phyloP scores from a whole-genome alignment of 1,284 basidiomycete genomes.

The Cryptococcus depauperatus region DNA sequence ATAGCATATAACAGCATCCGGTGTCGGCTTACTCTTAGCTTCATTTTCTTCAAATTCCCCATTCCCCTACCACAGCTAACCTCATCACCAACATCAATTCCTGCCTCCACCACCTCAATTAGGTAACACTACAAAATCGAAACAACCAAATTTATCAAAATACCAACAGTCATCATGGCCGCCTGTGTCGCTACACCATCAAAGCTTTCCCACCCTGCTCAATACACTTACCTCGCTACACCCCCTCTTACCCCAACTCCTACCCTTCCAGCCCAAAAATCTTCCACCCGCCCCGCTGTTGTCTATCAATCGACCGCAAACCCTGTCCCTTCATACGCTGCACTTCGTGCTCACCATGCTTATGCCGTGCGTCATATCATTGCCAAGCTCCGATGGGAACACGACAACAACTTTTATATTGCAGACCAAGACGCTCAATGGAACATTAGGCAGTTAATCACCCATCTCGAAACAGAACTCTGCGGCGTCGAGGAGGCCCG shows the following conservation, averaged over 20 bases:
- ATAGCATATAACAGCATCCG: not conserved
- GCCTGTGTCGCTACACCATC: constrained; percentile 4
- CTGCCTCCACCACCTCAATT: not conserved
- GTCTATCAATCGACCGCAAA: not conserved
- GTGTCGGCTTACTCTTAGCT: not conserved
- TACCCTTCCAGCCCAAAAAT: not conserved
- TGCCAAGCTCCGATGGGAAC: constrained; percentile 30
- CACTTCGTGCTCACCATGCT: constrained; percentile 26
- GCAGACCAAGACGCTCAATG: constrained; percentile 24
- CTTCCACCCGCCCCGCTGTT: not conserved
- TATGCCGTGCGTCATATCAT: constrained; percentile 25
- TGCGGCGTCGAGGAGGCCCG: constrained; percentile 23
- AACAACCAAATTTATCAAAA: not conserved
- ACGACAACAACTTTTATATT: constrained; percentile 25
- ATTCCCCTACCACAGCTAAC: not conserved
- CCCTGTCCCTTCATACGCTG: constrained; percentile 18
- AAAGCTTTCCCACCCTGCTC: constrained; percentile 12
- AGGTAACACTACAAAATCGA: not conserved
- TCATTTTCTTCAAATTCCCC: too few relatives aligned
- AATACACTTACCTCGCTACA: constrained; percentile 7
- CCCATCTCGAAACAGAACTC: constrained; percentile 28
- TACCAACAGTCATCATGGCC: constrained; percentile 6
- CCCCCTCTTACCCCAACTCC: constrained; percentile 8
- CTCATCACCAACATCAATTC: too few relatives aligned
- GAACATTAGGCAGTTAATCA: constrained; percentile 23